Evolutionary conservation across 2,329 filamentous ascomycete species (phyloP), one percentile per base, ranked within the genome.

Genomic region (Mariannaea sp.): DNA sequence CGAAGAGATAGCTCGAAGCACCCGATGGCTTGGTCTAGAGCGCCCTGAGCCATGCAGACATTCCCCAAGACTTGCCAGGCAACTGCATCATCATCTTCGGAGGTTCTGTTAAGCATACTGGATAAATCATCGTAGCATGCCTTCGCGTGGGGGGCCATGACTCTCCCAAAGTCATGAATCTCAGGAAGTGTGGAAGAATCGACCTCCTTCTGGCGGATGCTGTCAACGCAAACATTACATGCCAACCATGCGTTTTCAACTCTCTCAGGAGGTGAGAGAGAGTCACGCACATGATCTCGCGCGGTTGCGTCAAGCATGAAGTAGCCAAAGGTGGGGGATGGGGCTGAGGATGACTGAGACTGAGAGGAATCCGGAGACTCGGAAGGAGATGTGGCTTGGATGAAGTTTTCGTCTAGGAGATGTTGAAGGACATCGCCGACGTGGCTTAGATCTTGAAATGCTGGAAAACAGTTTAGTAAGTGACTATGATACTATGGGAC

Each of bases 111-210:
- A 6, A 53, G 14, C 22, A 53, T 38, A n/a, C 22, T 48, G 8
- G 50, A 53, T 26, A 46, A 35, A 8, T 53, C 50, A 20, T 53
- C 50, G 22, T 53, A 53, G 14, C 50, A 53, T 1, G 50, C 47
- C 38, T 53, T 53, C 17, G 50, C 50, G 17, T 53, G 50, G 7
- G 50, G 50, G 5, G 50, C 50, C 50, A 53, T 53, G 19, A 53
- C 47, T 22, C 50, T 53, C 5, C 50, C 50, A 24, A 53, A 53
- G 38, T 53, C 50, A 12, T 53, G 50, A 13, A 53, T 53, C 50
- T 53, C 50, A 2, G 50, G 50, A 13, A 53, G 12, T 6, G 38
- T 24, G 7, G 30, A 43, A 12, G 50, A 53, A 24, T 53, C 43
- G 14, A 48, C 43, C 19, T 53, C 50, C 13, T 53, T 53, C 26